These are phyloP conservation scores for Hypoxylon lenormandii DNA, from an alignment of 495 filamentous ascomycete genomes.

Conservation along the genomic window DNA sequence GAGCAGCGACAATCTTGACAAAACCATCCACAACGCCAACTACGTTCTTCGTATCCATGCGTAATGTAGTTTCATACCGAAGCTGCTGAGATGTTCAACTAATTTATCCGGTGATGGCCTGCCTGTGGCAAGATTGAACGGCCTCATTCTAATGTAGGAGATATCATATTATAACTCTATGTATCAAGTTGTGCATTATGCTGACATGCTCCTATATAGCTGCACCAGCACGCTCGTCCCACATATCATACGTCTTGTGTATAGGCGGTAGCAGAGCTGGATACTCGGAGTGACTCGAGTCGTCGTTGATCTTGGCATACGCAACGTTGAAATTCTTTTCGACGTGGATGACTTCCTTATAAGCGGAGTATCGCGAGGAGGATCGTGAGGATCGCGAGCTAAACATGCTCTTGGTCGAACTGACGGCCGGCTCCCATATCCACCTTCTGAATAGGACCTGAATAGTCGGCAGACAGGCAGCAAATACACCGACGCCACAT, in stretches of 20 bases:
- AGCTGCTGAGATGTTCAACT: too few relatives aligned
- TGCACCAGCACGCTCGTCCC: conserved; percentile 4
- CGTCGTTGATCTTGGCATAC: conserved; percentile 12
- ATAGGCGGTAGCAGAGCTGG: conserved; percentile 4
- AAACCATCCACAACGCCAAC: too few relatives aligned
- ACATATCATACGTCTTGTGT: not conserved
- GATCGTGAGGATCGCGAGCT: conserved; percentile 20
- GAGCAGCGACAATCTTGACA: too few relatives aligned
- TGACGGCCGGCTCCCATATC: conserved; percentile 23
- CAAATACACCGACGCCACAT: conserved; percentile 41
- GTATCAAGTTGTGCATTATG: too few relatives aligned
- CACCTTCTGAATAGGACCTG: conserved; percentile 34
- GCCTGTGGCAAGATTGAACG: too few relatives aligned
- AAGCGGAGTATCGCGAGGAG: not conserved
- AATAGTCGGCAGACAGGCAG: conserved; percentile 42
- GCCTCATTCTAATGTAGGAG: conserved; percentile 1
- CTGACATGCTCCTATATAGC: not conserved
- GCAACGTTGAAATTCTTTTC: conserved; percentile 10
- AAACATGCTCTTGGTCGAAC: conserved; percentile 25
- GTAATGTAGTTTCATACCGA: too few relatives aligned
- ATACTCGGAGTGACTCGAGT: conserved; percentile 13
- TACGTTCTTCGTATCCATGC: too few relatives aligned
- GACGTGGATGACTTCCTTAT: conserved; percentile 15
- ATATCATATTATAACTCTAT: not conserved
- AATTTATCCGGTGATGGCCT: too few relatives aligned